Conservation (phyloP, 306 rosid species). For the Quercus variabilis region DNA sequence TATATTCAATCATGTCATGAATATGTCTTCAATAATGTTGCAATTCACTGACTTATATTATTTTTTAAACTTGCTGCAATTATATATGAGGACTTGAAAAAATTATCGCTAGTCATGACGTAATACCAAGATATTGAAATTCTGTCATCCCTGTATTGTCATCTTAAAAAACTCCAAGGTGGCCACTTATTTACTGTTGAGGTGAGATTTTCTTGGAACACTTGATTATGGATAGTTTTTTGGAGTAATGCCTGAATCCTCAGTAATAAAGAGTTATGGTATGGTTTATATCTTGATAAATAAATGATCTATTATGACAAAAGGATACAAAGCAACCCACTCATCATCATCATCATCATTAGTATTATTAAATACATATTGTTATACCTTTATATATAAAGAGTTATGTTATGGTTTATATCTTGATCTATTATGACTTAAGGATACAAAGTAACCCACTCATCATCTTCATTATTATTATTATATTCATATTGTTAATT, state of each 20-base stretch:
- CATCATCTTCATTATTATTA: too few species aligned
- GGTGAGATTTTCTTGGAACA: neutral
- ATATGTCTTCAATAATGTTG: slow-evolving; percentile 15
- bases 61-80: neutral
- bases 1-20: slow-evolving; percentile 15
- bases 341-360: neutral
- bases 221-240: neutral
- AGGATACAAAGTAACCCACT: too few species aligned
- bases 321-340: too few species aligned
- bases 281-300: neutral
- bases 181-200: neutral
- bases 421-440: neutral
- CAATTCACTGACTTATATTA: neutral
- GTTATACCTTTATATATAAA: neutral
- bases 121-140: neutral
- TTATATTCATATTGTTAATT: too few species aligned
- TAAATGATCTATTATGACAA: too few species aligned
- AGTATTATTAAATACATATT: neutral
- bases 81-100: neutral
- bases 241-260: neutral
- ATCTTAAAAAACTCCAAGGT: neutral
- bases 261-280: neutral
- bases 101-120: neutral
- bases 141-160: slow-evolving; percentile 14
- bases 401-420: neutral